These are phyloP conservation scores for Galium porrigens DNA, from an alignment of 305 asterid genomes.

Conservation along the genomic window DNA sequence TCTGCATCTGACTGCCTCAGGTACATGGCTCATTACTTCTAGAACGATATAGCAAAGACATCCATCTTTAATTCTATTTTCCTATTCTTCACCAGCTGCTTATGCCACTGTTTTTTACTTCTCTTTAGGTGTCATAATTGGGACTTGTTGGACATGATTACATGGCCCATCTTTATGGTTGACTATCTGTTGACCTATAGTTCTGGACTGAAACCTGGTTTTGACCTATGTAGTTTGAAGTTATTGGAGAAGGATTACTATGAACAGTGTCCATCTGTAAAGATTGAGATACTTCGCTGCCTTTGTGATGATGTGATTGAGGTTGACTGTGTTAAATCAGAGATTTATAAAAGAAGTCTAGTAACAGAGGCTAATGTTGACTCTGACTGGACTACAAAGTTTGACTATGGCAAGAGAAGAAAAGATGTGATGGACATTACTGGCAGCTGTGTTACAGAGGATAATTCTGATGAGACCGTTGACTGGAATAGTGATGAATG, in stretches of 20 bases:
- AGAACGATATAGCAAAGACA: neutral
- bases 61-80: neutral
- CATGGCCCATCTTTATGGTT: slow-evolving; percentile 80
- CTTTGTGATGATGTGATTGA: slow-evolving; percentile 86
- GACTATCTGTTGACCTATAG: slow-evolving; percentile 66
- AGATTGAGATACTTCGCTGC: slow-evolving; percentile 62
- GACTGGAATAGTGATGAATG: slow-evolving; percentile 90
- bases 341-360: slow-evolving; percentile 48
- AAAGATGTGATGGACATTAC: slow-evolving; percentile 41
- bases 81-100: slow-evolving; percentile 8
- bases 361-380: slow-evolving; percentile 38
- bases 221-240: slow-evolving; percentile 42
- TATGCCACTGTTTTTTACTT: slow-evolving; percentile 16
- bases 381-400: slow-evolving; percentile 35
- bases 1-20: slow-evolving; percentile 64
- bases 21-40: slow-evolving; percentile 26
- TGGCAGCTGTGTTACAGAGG: slow-evolving; percentile 49
- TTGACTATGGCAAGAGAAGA: slow-evolving; percentile 43
- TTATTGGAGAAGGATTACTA: slow-evolving; percentile 49
- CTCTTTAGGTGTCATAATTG: slow-evolving; percentile 65
- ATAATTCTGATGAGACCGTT: slow-evolving; percentile 35
- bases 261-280: slow-evolving; percentile 43
- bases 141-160: slow-evolving; percentile 78
- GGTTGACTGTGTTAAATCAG: slow-evolving; percentile 50
- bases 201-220: slow-evolving; percentile 46